Evolutionary conservation across 2,329 filamentous ascomycete genomes (phyloP).

Genomic region (Juglanconis oblonga): DNA sequence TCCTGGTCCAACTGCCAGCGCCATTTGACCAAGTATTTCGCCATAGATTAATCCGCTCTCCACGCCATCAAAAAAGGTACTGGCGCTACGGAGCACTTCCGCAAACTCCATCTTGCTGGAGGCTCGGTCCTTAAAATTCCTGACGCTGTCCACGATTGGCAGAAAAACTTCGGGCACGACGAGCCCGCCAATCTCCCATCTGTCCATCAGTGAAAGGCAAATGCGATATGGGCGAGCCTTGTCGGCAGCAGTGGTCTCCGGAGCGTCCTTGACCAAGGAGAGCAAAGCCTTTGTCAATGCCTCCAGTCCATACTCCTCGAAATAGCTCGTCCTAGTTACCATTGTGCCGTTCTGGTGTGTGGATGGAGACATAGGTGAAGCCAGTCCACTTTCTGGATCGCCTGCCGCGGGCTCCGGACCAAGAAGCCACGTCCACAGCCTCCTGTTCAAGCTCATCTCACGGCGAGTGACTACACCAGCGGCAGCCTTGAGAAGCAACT

Average conservation of each 20-base stretch:
- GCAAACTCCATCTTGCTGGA: slow-evolving; percentile 68
- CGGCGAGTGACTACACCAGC: slow-evolving; percentile 82
- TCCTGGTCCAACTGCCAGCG: slow-evolving; percentile 53
- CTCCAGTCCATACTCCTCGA: slow-evolving; percentile 73
- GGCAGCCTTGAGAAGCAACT: slow-evolving; percentile 77
- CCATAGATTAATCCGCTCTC: slow-evolving; percentile 92
- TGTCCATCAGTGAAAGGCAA: slow-evolving; percentile 93
- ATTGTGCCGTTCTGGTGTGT: slow-evolving; percentile 44
- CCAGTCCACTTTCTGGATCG: slow-evolving; percentile 45
- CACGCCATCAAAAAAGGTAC: slow-evolving; percentile 95
- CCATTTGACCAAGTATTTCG: slow-evolving; percentile 69
- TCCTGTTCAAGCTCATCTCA: slow-evolving; percentile 94
- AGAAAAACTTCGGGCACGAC: slow-evolving; percentile 88
- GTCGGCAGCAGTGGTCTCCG: slow-evolving; percentile 55
- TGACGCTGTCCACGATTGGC: slow-evolving; percentile 77
- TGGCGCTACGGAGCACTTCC: slow-evolving; percentile 89
- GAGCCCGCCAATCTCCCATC: slow-evolving; percentile 92
- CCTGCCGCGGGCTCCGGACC: slow-evolving; percentile 64
- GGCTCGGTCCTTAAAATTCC: slow-evolving; percentile 66
- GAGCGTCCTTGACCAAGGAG: slow-evolving; percentile 61
- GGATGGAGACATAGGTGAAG: slow-evolving; percentile 41
- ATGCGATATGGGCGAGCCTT: slow-evolving; percentile 84
- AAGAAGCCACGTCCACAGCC: slow-evolving; percentile 94
- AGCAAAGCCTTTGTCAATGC: slow-evolving; percentile 73
- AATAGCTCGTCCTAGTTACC: slow-evolving; percentile 71